phyloP scores from a whole-genome alignment of 1,139 yeast species.

The Nadsonia commutata region DNA sequence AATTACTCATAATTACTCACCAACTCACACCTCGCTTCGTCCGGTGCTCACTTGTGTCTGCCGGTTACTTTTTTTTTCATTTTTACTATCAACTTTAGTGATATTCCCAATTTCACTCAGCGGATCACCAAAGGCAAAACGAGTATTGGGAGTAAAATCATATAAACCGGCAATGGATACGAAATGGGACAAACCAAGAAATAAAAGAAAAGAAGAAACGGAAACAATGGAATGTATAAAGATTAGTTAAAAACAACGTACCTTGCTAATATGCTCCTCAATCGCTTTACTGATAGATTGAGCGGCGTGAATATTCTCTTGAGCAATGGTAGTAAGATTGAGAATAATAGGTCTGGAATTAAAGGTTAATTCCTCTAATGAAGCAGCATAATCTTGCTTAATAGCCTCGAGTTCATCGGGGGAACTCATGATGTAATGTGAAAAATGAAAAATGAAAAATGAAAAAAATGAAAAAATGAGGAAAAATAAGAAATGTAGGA shows the following conservation, averaged over 20 bases:
- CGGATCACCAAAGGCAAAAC: too few relatives aligned
- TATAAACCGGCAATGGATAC: too few relatives aligned
- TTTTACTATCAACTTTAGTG: too few relatives aligned
- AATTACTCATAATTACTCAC: too few relatives aligned
- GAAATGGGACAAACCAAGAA: not conserved
- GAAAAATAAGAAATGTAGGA: too few relatives aligned
- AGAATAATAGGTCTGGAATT: constrained; percentile 85
- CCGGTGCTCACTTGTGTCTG: too few relatives aligned
- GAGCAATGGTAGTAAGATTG: constrained; percentile 74
- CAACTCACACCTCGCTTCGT: too few relatives aligned
- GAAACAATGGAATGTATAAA: not conserved
- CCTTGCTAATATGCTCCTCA: constrained; percentile 46
- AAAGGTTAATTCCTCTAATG: constrained; percentile 64
- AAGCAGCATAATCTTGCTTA: constrained; percentile 50
- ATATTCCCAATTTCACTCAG: too few relatives aligned
- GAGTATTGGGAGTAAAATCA: too few relatives aligned
- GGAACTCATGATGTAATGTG: constrained; percentile 6
- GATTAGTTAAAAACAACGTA: constrained; percentile 19
- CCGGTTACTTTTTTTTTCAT: too few relatives aligned
- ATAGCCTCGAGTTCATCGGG: constrained; percentile 27
- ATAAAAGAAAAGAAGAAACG: not conserved
- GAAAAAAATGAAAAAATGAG: too few relatives aligned
- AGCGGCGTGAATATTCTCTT: constrained; percentile 66
- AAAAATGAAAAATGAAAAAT: not conserved
- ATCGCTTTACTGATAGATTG: constrained; percentile 64